Percentiles rank a stretch among this genome's conserved stretches.
Conservation (phyloP, 208 protist genomes). For the Trypanosoma brucei region DNA sequence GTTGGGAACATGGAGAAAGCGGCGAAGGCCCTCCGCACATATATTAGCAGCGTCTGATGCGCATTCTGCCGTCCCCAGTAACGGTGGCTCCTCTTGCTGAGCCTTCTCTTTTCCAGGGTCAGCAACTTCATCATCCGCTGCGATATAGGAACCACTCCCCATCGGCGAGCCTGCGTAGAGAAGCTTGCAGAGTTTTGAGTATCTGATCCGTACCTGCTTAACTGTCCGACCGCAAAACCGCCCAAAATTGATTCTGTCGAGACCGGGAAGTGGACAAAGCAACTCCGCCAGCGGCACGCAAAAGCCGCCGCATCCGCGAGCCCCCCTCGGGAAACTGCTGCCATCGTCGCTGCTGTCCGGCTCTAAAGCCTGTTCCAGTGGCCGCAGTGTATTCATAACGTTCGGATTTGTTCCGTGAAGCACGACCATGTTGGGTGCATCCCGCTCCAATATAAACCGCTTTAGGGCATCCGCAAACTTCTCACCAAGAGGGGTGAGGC, state of each 20-base stretch:
- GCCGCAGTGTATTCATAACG: constrained; percentile 65
- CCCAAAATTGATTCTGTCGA: constrained; percentile 86
- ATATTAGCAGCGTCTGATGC: constrained; percentile 23
- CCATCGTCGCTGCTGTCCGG: constrained; percentile 5
- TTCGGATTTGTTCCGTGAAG: constrained; percentile 78
- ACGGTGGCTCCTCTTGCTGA: constrained; percentile 2
- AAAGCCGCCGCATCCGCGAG: constrained; percentile 20
- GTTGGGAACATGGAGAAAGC: constrained; percentile 41
- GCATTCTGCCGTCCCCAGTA: not conserved
- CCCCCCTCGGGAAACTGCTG: constrained; percentile 1
- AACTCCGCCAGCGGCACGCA: constrained; percentile 43
- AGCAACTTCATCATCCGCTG: not conserved
- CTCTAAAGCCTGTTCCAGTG: constrained; percentile 34
- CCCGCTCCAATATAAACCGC: constrained; percentile 78
- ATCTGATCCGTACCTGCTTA: constrained; percentile 53
- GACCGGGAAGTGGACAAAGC: constrained; percentile 66
- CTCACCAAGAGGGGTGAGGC: constrained; percentile 58
- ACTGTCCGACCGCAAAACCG: constrained; percentile 64
- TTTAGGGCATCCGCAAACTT: constrained; percentile 59
- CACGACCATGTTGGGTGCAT: constrained; percentile 79
- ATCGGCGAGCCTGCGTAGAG: constrained; percentile 31
- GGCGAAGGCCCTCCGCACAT: constrained; percentile 29
- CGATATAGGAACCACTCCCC: not conserved
- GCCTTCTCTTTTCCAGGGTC: not conserved
- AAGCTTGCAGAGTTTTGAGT: constrained; percentile 53